These are phyloP conservation scores for Ceratobasidium papillatum DNA, from an alignment of 1,284 basidiomycete genomes.

Conservation along the genomic window DNA sequence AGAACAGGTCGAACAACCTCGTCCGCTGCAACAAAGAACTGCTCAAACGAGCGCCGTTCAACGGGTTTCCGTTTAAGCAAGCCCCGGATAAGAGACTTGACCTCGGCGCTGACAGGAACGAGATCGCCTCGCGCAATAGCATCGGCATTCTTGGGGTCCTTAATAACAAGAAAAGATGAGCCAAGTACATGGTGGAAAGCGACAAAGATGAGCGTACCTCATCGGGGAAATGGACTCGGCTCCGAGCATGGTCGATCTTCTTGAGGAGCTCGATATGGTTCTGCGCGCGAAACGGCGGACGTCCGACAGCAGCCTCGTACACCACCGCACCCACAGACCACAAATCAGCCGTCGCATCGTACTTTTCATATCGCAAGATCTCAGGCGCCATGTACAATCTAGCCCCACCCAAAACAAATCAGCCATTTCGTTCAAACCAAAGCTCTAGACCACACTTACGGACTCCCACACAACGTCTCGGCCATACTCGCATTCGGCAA, in stretches of 20 bases:
- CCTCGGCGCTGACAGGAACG: slow-evolving; percentile 75
- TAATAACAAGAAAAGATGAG: not conserved
- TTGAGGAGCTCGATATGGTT: slow-evolving; percentile 96
- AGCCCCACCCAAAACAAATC: not conserved
- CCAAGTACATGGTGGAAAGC: not conserved
- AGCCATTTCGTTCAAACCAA: not conserved
- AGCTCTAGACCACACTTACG: slow-evolving; percentile 63
- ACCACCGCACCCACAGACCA: slow-evolving; percentile 98
- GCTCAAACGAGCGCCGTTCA: slow-evolving; percentile 89
- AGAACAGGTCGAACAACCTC: slow-evolving; percentile 81
- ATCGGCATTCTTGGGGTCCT: slow-evolving; percentile 53
- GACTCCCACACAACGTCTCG: slow-evolving; percentile 97
- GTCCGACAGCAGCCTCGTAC: slow-evolving; percentile 94
- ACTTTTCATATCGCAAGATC: slow-evolving; percentile 96
- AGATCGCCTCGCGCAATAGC: slow-evolving; percentile 46
- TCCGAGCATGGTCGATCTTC: slow-evolving; percentile 80
- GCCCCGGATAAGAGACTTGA: slow-evolving; percentile 87
- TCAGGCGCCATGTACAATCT: slow-evolving; percentile 99
- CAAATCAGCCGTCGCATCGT: slow-evolving; percentile 96
- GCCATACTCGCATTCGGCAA: slow-evolving; percentile 93
- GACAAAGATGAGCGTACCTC: slow-evolving; percentile 60
- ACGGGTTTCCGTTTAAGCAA: slow-evolving; percentile 86
- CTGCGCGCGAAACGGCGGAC: slow-evolving; percentile 92
- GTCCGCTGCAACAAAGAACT: slow-evolving; percentile 78
- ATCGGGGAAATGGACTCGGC: slow-evolving; percentile 92